Evolutionary conservation across 495 filamentous ascomycete species (phyloP), one percentile per base, ranked within the genome.

Genomic region (Penicillium longicatenatum): DNA sequence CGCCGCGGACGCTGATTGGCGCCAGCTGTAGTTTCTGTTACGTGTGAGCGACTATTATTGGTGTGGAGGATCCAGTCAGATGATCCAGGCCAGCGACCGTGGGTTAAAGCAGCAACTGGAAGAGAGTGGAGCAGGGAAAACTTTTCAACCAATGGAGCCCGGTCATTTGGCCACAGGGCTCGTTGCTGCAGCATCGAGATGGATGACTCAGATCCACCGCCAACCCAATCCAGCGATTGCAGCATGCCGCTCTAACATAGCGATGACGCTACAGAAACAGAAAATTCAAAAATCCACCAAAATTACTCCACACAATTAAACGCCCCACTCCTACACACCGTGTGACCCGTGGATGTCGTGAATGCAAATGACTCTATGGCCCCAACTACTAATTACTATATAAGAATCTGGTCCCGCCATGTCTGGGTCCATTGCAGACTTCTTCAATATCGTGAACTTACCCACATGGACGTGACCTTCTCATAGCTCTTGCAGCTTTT

Each of bases 21-120:
- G 39, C n/a, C 9, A 2, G 3, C 3, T 4, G 22, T 46, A 56
- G 60, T 77, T 77, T 75, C 69, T 74, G 61, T 77, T 77, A 76
- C 75, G 74, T 77, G 62, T 68, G 50, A 59, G 55, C 57, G 60
- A 61, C 43, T 29, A 55, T 46, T 41, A 54, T 56, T 61, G 56
- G 58, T 50, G 52, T 39, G 7, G 22, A 47, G 24, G 53, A 33
- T 35, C 49, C 49, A 50, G 69, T 71, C 71, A 74, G 65, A 69
- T 71, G 71, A 74, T 66, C 50, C 54, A 20, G 35, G 54, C n/a
- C 29, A 17, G 35, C 30, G 37, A 16, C 37, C 19, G n/a, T 9
- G 4, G 17, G 5, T 44, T 52, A 64, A 64, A 64, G 59, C 64
- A 50, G 60, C 63, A 37, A 54, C 53, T 10, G 6, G 37, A 54